Base-by-base conservation (phyloP, 164 flowering plant species). In the Tetracentron sinense region DNA sequence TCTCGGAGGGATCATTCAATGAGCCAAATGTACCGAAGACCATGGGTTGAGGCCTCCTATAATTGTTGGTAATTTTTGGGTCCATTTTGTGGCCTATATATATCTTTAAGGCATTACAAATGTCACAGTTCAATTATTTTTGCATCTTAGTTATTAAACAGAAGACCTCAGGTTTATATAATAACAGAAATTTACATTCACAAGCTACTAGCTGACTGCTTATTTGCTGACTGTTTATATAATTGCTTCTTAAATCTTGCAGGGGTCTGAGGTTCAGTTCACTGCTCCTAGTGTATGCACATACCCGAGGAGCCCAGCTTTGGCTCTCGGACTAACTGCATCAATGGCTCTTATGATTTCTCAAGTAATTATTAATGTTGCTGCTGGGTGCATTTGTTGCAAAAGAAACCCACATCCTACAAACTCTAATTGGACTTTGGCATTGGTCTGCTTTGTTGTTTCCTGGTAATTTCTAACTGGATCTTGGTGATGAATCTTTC, bases 341-440 rank as follows among this genome's bases (percentile, higher is more conserved):
- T 92, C 84, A 0, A 56, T 85, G 50, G 52, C 85, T 48, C 91
- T 90, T 66, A 57, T 85, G 79, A 62, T 83, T 48, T 94, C 94
- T 56, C 92, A 93, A 72, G 59, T 85, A 31, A 80, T 78, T 17
- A 73, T 90, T 30, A 85, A 79, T 58, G 72, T 77, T 56, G 79
- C 85, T 56, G 83, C 84, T 59, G 97, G 97, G 35, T 93, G 97
- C 72, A 72, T 86, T 67, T 93, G 96, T 65, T 93, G 97, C 74
- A 68, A 73, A 74, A 78, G 78, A 70, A 75, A 74, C 35, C 73
- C 87, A 21, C 79, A 76, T 58, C 74, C 83, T 68, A 61, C 87
- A 51, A 75, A 65, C 66, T 64, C 87, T 30, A 83, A 74, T 47
- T 82, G 96, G 96, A 81, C 76, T 20, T 25, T 81, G 44, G 88